Percentiles rank a stretch among this genome's conserved stretches.
Evolutionary conservation across 176 grass and related monocot species (phyloP).

Genomic region (Cymbopogon citratus): DNA sequence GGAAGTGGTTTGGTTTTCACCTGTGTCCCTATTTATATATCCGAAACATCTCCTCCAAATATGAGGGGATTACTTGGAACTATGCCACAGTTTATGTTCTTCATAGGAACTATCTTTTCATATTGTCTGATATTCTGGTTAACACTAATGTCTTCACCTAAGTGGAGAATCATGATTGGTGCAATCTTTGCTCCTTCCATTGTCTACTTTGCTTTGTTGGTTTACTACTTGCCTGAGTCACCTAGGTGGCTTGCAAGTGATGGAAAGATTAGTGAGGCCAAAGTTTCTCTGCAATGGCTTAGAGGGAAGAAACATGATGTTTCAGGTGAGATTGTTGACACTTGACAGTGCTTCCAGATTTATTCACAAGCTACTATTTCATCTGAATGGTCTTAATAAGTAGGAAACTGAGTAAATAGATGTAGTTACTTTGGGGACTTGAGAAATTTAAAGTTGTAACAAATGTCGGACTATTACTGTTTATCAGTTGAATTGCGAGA

Average conservation of each 20-base stretch:
- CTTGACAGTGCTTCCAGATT: neutral
- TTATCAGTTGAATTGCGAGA: neutral
- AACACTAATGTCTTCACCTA: constrained; percentile 48
- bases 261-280: constrained; percentile 59
- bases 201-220: constrained; percentile 62
- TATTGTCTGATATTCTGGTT: constrained; percentile 88
- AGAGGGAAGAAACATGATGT: constrained; percentile 82
- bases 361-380: constrained; percentile 17
- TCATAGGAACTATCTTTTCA: constrained; percentile 65
- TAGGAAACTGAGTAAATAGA: neutral
- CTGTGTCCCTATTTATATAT: constrained; percentile 88
- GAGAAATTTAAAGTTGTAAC: neutral
- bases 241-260: constrained; percentile 87
- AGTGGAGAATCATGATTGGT: constrained; percentile 79
- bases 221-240: constrained; percentile 88
- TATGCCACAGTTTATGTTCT: constrained; percentile 74
- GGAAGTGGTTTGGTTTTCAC: constrained; percentile 87
- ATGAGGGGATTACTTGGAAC: constrained; percentile 70
- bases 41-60: constrained; percentile 78
- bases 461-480: constrained; percentile 1
- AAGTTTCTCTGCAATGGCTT: constrained; percentile 55
- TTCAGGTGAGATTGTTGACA: constrained; percentile 47
- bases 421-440: neutral
- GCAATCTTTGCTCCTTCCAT: constrained; percentile 67
- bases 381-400: neutral